Percentiles rank a stretch among this genome's conserved stretches.
These are phyloP conservation scores for Mycogone perniciosa DNA, from an alignment of 2,329 filamentous ascomycete species.

Conservation along the genomic window DNA sequence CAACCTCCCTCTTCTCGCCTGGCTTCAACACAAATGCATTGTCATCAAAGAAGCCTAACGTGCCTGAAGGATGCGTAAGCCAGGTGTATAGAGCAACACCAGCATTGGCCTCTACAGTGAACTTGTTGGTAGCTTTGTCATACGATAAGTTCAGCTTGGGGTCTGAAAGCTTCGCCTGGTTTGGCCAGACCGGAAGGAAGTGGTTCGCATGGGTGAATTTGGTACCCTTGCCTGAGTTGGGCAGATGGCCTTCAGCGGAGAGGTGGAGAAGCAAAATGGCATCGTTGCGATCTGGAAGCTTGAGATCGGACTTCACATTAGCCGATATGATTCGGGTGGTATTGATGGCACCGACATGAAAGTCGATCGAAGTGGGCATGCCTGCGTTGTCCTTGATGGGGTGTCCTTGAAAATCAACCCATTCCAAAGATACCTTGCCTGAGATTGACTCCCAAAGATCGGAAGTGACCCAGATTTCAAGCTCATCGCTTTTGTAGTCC, in stretches of 20 bases:
- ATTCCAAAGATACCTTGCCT: constrained; percentile 10
- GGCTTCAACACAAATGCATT: constrained; percentile 15
- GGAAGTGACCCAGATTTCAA: constrained; percentile 13
- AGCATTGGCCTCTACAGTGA: constrained; percentile 14
- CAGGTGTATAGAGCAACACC: constrained; percentile 15
- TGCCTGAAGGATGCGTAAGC: constrained; percentile 14
- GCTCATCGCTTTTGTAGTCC: constrained; percentile 3
- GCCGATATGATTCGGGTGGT: constrained; percentile 8
- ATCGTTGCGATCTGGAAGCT: constrained; percentile 8
- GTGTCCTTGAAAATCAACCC: constrained; percentile 13
- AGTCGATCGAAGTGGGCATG: constrained; percentile 7
- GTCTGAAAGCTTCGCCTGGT: constrained; percentile 12
- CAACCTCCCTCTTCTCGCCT: constrained; percentile 14
- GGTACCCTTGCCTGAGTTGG: constrained; percentile 3
- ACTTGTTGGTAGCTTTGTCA: constrained; percentile 8
- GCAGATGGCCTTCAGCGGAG: constrained; percentile 11
- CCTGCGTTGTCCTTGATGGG: constrained; percentile 10
- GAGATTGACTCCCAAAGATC: constrained; percentile 14
- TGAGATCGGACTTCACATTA: constrained; percentile 9
- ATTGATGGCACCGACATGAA: constrained; percentile 12
- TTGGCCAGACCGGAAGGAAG: constrained; percentile 14
- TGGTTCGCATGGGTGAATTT: constrained; percentile 11
- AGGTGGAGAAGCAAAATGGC: constrained; percentile 13
- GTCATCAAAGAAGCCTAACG: constrained; percentile 16
- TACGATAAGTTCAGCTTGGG: constrained; percentile 11